Percentiles rank a stretch among this genome's conserved stretches.
These are phyloP conservation scores for Erysimum cheiri DNA, from an alignment of 441 rosid genomes.

Conservation along the genomic window DNA sequence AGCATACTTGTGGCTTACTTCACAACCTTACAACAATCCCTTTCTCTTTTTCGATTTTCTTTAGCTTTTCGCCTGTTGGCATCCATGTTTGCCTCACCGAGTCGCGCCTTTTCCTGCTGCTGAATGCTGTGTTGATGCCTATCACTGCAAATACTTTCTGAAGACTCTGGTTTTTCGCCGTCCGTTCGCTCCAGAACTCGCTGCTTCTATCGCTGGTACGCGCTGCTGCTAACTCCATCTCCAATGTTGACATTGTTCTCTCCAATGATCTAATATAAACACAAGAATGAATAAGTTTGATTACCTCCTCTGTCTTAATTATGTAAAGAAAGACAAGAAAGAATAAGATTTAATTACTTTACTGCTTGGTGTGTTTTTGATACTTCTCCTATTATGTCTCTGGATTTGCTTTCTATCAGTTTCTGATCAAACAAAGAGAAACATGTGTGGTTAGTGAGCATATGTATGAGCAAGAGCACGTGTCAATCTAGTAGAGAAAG, in stretches of 20 bases:
- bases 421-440: conserved; percentile 46
- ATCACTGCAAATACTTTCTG: conserved; percentile 77
- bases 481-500: not conserved
- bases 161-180: conserved; percentile 48
- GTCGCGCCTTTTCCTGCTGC: conserved; percentile 84
- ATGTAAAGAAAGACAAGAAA: not conserved
- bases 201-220: conserved; percentile 41
- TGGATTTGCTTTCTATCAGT: conserved; percentile 60
- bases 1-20: conserved; percentile 39
- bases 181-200: conserved; percentile 37
- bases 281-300: not conserved
- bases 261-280: conserved; percentile 60
- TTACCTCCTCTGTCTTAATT: conserved; percentile 14
- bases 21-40: conserved; percentile 71
- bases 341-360: conserved; percentile 49
- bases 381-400: conserved; percentile 72
- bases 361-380: conserved; percentile 73
- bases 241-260: conserved; percentile 69
- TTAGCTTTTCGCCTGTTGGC: conserved; percentile 77
- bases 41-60: conserved; percentile 76
- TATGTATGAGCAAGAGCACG: not conserved
- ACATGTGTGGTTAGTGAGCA: conserved; percentile 2
- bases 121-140: conserved; percentile 91
- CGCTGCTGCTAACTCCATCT: conserved; percentile 65
- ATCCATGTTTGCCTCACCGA: conserved; percentile 82